Base-by-base conservation (phyloP, 1,284 basidiomycete species). In the Puccinia polysora region DNA sequence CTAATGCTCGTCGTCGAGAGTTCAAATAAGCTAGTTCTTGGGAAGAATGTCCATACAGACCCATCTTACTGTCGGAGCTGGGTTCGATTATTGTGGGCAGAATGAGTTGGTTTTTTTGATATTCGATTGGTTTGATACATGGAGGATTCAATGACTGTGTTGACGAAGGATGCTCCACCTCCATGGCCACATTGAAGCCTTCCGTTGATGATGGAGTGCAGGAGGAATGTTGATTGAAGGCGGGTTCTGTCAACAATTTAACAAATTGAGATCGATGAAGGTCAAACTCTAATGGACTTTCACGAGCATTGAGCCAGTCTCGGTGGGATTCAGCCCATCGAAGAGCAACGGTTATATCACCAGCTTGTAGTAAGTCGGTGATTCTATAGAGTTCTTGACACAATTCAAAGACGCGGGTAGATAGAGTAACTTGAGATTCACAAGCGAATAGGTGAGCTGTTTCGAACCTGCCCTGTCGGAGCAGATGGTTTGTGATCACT, bases 1-100 rank as follows among this genome's bases (percentile, higher is more conserved):
- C 80, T 52, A 95, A 83, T 0, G 91, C 91, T 12, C 65, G 49
- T 40, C 74, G 65, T 32, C 56, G 59, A 63, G 68, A 32, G 32
- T 38, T 50, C 23, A 43, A 23, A 38, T 59, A 69, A 12, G 7
- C 75, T 73, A 56, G 36, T 1, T 18, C 23, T 15, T 43, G 10
- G 43, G 10, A 25, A 7, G 43, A 36, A 12, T 62, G 28, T 5
- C 47, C 59, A 43, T 43, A 8, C 32, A 25, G 40, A 45, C 32
- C 40, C 38, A 4, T 20, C 47, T 25, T 28, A 47, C 14, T 28
- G n/a, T n/a, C n/a, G 77, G 76, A 30, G 75, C 76, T 1, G 28
- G 49, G 15, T 7, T 45, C 52, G 10, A 52, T 12, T n/a, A 50
- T 65, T 18, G 34, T 50, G 18, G 59, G 59, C n/a, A n/a, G n/a